These are phyloP conservation scores for Solanum hybrid DNA, from an alignment of 305 asterid species.

Conservation along the genomic window DNA sequence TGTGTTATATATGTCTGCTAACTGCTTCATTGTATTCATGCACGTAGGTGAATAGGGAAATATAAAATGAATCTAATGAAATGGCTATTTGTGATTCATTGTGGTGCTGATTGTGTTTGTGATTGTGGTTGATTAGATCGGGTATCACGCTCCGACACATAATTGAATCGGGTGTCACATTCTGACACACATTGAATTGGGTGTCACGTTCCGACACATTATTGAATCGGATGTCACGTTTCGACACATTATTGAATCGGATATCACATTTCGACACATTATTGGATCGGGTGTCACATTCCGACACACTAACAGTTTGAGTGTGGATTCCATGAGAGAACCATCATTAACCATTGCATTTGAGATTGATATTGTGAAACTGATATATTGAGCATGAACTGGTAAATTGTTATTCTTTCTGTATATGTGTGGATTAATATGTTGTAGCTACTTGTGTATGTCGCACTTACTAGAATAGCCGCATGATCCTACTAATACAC, in stretches of 20 bases:
- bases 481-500: not conserved
- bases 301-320: not conserved
- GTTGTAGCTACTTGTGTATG: not conserved
- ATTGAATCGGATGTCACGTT: too few relatives aligned
- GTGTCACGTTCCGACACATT: too few relatives aligned
- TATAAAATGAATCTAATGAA: too few relatives aligned
- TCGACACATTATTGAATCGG: too few relatives aligned
- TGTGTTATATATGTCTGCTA: not conserved
- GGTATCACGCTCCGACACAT: too few relatives aligned
- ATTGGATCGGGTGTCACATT: not conserved
- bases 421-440: not conserved
- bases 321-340: not conserved
- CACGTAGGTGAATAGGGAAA: not conserved
- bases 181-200: too few relatives aligned
- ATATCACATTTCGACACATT: too few relatives aligned
- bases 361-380: not conserved
- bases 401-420: not conserved
- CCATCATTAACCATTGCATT: not conserved
- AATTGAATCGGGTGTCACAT: too few relatives aligned
- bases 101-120: not conserved
- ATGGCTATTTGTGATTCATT: not conserved
- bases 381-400: not conserved
- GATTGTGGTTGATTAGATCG: not conserved
- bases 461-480: not conserved
- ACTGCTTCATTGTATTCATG: not conserved